Evolutionary conservation across 2,329 filamentous ascomycete genomes (phyloP).

Genomic region (Chalaropsis thielavioides): DNA sequence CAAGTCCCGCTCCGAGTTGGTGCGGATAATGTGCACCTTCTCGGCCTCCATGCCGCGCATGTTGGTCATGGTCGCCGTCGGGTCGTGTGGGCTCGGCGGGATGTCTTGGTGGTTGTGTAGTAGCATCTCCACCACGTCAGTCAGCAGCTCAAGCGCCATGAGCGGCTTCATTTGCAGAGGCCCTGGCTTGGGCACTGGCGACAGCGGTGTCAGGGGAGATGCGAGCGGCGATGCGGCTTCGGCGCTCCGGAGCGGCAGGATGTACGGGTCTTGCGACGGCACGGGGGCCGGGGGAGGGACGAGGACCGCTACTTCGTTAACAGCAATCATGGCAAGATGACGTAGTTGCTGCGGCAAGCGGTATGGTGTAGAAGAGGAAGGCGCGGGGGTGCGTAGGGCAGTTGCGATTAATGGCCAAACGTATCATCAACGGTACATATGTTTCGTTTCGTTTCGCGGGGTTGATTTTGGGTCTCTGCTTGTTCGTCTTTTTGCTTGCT

Average conservation of each 20-base stretch:
- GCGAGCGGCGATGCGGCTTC: conserved; percentile 18
- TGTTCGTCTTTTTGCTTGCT: no score
- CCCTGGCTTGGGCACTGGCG: conserved; percentile 22
- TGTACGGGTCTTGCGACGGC: conserved; percentile 28
- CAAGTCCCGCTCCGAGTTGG: conserved; percentile 42
- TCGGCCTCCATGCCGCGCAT: conserved; percentile 49
- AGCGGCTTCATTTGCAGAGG: conserved; percentile 46
- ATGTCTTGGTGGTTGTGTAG: conserved; percentile 63
- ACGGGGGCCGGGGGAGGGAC: conserved; percentile 31
- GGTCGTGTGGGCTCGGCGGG: conserved; percentile 58
- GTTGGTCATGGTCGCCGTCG: conserved; percentile 48
- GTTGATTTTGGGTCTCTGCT: background rate
- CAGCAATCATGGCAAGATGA: background rate
- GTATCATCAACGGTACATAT: background rate
- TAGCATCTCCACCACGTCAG: conserved; percentile 53
- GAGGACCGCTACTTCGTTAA: conserved; percentile 16
- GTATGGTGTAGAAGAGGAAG: background rate
- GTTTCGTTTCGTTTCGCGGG: background rate
- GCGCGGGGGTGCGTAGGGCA: background rate
- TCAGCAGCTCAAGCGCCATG: conserved; percentile 67
- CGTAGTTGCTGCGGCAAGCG: background rate
- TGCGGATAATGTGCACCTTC: conserved; percentile 45
- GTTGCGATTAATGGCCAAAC: background rate
- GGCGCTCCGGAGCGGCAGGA: conserved; percentile 19
- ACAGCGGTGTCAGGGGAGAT: conserved; percentile 19